Base-by-base conservation (phyloP, 768 basidiomycete genomes). In the Suillus spraguei region DNA sequence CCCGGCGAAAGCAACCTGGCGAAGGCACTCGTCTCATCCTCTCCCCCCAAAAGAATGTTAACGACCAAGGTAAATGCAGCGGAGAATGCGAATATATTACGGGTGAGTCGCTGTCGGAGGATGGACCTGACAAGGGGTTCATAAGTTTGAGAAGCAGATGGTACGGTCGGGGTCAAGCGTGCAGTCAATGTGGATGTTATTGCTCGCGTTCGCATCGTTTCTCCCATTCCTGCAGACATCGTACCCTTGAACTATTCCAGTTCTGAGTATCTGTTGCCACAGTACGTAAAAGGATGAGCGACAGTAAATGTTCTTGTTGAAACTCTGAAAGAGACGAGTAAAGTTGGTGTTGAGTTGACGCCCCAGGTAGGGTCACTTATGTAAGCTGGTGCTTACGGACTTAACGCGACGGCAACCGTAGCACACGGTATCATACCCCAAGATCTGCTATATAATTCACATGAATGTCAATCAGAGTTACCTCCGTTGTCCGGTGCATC, bases 81-180 rank as follows among this genome's bases (percentile, higher is more conserved):
- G 39, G 88, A 85, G 39, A 79, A 79, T 10, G 81, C 71, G 63
- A 92, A 84, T 38, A 88, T 80, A 63, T 77, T 78, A 66, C 81
- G 79, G 28, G 83, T 76, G 8, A 91, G 82, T 46, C 90, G 84
- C 68, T 86, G 85, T 59, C 80, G 82, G 53, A 92, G 80, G 6
- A 88, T 80, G 3, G 81, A 74, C 69, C 88, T 90, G 2, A 87
- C 83, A 52, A 86, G 81, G 10, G 89, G 89, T 66, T 90, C 87
- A 70, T 87, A 92, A 1, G 80, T 75, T 66, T 86, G 82, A 6
- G 81, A 75, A 2, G 90, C 73, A 0, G 87, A 80, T 0, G 89
- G 87, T 6, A 91, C 75, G 1, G 82, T 76, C 0, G 85, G 85
- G 2, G 87, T 75, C 0, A 85, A 76, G 58, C 84, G 84, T n/a